Base-by-base conservation (phyloP, 2,329 filamentous ascomycete species). In the Dothideomycetes sp. region DNA sequence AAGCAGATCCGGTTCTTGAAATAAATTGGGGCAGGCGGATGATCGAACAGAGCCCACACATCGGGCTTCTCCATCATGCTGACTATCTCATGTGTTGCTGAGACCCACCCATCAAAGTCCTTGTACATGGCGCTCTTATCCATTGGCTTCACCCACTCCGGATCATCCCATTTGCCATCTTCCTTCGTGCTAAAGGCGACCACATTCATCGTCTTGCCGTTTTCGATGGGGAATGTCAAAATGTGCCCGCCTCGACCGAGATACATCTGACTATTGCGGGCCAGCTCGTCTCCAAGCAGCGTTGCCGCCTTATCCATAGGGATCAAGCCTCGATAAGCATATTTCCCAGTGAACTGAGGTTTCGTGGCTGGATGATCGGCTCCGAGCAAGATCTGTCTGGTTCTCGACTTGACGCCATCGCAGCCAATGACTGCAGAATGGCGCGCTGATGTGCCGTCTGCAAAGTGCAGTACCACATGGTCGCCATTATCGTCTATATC, bases 331-430 rank as follows among this genome's bases (percentile, higher is more conserved):
- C 79, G 66, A 55, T 78, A 83, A 24, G 73, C 77, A 55, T 73
- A 73, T 45, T 78, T 75, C 19, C 69, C 62, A 0, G 68, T 69
- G 51, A 75, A 81, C 2, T 60, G 53, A 0, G 75, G 62, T 19
- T 64, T 52, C 0, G 66, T 57, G 2, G 65, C 61, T 0, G 67
- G 64, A 44, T 68, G 55, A 17, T 60, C 54, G 2, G 62, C 51
- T 0, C 70, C 72, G 3, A 79, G 58, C 3, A 81, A 53, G 11
- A 73, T 52, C 24, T 68, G 54, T 5, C 78, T 63, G 3, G 71
- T 63, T 3, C 63, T 59, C 0, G 72, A 76, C 51, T 75, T 75
- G 49, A 82, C 77, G 0, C 78, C 78, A 54, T 82, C 78, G 51
- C 74, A 78, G 4, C 27, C 36, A 19, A 44, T 44, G 29, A 44